Base-by-base conservation (phyloP, 2,329 filamentous ascomycete species). In the Xylogone sp. region DNA sequence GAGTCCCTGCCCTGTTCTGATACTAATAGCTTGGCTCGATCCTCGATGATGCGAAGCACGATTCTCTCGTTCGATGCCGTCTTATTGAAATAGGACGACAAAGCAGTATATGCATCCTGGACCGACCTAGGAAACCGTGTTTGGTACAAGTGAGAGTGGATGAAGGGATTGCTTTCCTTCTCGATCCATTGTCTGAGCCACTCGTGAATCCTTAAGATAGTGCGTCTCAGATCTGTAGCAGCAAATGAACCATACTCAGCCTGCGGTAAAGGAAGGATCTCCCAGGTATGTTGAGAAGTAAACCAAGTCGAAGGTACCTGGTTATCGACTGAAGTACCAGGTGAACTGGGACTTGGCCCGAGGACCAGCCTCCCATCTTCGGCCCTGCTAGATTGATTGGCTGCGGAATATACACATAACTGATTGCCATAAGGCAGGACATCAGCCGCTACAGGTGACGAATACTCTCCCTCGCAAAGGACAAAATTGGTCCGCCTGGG, bases 61-160 rank as follows among this genome's bases (percentile, higher is more conserved):
- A 58, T 48, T 1, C 60, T 53, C 22, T 62, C 56, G 42, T 60
- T 67, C 9, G 52, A 48, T 3, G 60, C 47, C 10, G 60, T 68
- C 49, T 61, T 64, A 43, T 57, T 45, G 1, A 54, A 20, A 48
- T 67, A 68, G 4, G 57, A 56, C 0, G 62, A 49, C 19, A 66
- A 49, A 13, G 58, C 52, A 10, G 62, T 59, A 52, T 61, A 67
- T n/a, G 60, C 64, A 46, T 65, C 64, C 48, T 66, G 61, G 0
- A 68, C 46, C 19, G 57, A 61, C 12, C 43, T 34, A 1, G 65
- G 65, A 19, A 66, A 51, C 4, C 52, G 51, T 5, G 53, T 53
- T 3, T 59, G 53, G 42, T 66, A 68, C 1, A 68, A 58, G 1
- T 53, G 50, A 2, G 53, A 44, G 45, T 68, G 66, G 42, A 68